Base-by-base conservation (phyloP, 2,329 filamentous ascomycete species). In the Hortaea sp. region DNA sequence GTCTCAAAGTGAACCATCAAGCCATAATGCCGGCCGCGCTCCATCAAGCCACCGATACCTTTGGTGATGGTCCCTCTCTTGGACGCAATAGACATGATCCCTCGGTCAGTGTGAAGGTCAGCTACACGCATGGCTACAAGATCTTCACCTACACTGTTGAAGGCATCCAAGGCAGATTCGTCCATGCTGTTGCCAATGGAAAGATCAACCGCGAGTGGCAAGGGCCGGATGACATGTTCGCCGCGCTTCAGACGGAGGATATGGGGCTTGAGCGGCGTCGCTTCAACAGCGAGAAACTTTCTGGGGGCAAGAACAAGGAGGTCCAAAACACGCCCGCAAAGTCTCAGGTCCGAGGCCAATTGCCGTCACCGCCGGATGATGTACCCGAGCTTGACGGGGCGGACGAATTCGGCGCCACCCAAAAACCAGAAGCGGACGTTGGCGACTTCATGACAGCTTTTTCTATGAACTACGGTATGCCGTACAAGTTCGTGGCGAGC, bases 401-500 rank as follows among this genome's bases (percentile, higher is more conserved):
- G 7, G 10, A 10, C 7, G 37, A 39, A 13, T 27, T 3, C 10
- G 13, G 10, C 10, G 10, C 37, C 10, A 13, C 10, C 7, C 37
- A 39, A 39, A 42, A 42, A 28, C 40, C 40, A 5, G 38, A 44
- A 12, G 44, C 44, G 39, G 53, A 51, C 43, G 49, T 51, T 29
- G 60, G 60, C 32, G 58, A 59, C 39, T 53, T 57, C 41, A 66
- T 66, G 63, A 61, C 54, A 2, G 53, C 61, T 28, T 63, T 56
- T 46, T 60, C 62, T 42, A 61, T 63, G 53, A 57, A 54, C 28
- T 58, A 55, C 69, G 81, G 81, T 1, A 80, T 80, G 49, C 73
- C 74, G 0, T 85, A 85, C 61, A 84, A 84, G 45, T 85, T 80
- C 55, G 72, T 78, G 32, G 79, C 81, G 1, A 66, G 70, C 1